Percentiles rank a stretch among this genome's conserved stretches.
Conservation (phyloP, 768 basidiomycete genomes). For the Hirschioporus abietinus region DNA sequence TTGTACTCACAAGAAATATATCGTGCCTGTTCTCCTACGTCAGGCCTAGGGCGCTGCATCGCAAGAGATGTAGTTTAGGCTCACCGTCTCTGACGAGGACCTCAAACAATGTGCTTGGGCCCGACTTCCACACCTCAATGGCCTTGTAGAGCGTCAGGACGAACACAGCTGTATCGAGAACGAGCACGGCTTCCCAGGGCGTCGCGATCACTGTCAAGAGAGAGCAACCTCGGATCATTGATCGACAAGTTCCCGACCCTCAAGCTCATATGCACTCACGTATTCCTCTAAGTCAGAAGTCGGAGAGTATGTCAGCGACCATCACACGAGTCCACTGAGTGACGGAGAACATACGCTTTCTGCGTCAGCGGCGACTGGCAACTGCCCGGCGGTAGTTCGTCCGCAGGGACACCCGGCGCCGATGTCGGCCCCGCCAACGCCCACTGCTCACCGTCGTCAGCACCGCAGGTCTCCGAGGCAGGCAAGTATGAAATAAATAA, state of each 20-base stretch:
- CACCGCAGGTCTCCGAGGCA: background rate
- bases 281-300: background rate
- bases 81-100: constrained; percentile 1
- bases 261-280: background rate
- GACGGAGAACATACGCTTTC: background rate
- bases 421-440: background rate
- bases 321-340: too few relatives aligned
- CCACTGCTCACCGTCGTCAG: background rate
- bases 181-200: background rate
- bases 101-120: background rate
- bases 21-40: background rate
- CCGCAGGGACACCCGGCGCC: background rate
- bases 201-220: background rate
- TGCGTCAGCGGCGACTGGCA: background rate
- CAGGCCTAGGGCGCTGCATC: too few relatives aligned
- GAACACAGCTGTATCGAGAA: background rate
- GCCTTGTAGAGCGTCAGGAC: constrained; percentile 2
- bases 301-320: too few relatives aligned
- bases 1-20: background rate
- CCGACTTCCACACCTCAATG: background rate
- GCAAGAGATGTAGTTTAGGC: too few relatives aligned
- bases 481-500: too few relatives aligned
- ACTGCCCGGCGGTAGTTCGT: background rate
- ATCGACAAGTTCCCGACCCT: too few relatives aligned
- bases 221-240: background rate